Evolutionary conservation across 345 rosid species (phyloP).

Genomic region (Odontarrhena argentea): DNA sequence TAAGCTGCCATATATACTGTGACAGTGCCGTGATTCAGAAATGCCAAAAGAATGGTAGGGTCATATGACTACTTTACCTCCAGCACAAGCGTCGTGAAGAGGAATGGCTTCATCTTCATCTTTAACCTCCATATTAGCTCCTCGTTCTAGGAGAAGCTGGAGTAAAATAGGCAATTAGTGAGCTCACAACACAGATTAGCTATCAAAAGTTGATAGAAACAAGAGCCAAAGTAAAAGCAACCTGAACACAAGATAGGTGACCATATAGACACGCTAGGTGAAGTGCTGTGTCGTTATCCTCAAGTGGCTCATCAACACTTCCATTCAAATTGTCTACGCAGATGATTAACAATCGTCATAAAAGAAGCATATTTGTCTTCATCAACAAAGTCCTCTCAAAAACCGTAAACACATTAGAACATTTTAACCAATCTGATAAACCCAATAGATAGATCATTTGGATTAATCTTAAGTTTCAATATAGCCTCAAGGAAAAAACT

Average conservation of each 20-base stretch:
- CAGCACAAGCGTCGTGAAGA: constrained; percentile 91
- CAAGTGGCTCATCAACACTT: constrained; percentile 76
- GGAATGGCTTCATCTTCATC: constrained; percentile 97
- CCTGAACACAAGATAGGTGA: constrained; percentile 81
- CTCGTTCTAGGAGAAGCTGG: constrained; percentile 85
- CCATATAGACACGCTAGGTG: constrained; percentile 92
- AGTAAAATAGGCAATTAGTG: background rate
- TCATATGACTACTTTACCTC: constrained; percentile 52
- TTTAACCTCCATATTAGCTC: constrained; percentile 76
- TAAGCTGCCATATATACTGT: background rate
- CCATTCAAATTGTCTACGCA: constrained; percentile 69
- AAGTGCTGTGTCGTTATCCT: constrained; percentile 91
- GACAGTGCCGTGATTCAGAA: constrained; percentile 9
- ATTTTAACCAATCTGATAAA: background rate
- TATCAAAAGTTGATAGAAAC: constrained; percentile 7
- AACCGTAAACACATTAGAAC: background rate
- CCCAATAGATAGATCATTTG: background rate
- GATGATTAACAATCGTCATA: constrained; percentile 3
- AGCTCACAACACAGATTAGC: background rate
- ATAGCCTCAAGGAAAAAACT: constrained; percentile 15
- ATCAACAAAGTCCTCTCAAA: background rate
- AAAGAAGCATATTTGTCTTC: background rate
- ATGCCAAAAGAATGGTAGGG: background rate
- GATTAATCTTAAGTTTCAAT: background rate
- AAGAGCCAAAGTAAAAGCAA: constrained; percentile 29